Conservation (phyloP, 129 eudicot species). For the Smallanthus sonchifolius region DNA sequence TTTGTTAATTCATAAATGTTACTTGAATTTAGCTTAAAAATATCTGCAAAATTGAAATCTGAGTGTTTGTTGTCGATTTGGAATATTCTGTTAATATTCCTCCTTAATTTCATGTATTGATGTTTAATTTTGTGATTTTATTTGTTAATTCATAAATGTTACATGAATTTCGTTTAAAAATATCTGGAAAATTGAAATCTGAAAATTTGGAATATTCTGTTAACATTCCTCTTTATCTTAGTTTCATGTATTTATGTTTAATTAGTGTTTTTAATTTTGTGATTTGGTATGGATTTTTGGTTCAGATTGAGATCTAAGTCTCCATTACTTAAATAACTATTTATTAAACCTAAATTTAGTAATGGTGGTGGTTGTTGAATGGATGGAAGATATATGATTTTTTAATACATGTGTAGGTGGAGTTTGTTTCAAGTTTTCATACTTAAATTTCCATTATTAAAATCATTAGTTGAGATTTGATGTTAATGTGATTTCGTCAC, state of each 20-base stretch:
- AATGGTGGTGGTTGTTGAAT: slow-evolving; percentile 30
- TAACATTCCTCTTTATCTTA: not conserved
- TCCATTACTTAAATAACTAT: not conserved
- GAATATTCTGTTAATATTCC: not conserved
- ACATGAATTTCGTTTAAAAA: not conserved
- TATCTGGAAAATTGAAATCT: not conserved
- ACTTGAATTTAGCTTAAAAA: not conserved
- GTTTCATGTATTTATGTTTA: not conserved
- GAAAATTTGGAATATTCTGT: slow-evolving; percentile 2
- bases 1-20: not conserved
- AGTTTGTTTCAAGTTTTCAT: slow-evolving; percentile 28
- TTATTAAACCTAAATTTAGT: not conserved
- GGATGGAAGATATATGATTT: slow-evolving; percentile 15
- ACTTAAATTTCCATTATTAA: not conserved
- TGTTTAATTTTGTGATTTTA: too few relatives aligned
- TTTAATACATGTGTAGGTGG: slow-evolving; percentile 29
- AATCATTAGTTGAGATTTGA: not conserved
- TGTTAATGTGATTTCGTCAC: not conserved
- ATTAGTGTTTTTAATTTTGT: not conserved
- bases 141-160: not conserved
- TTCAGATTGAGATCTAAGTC: slow-evolving; percentile 31
- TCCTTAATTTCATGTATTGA: not conserved
- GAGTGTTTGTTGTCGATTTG: not conserved
- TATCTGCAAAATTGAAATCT: not conserved
- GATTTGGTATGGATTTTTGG: slow-evolving; percentile 7